A percentile compares a stretch with the other conserved stretches of the same genome.
These are phyloP conservation scores for Gossypium davidsonii DNA, from an alignment of 441 rosid species.

Conservation along the genomic window DNA sequence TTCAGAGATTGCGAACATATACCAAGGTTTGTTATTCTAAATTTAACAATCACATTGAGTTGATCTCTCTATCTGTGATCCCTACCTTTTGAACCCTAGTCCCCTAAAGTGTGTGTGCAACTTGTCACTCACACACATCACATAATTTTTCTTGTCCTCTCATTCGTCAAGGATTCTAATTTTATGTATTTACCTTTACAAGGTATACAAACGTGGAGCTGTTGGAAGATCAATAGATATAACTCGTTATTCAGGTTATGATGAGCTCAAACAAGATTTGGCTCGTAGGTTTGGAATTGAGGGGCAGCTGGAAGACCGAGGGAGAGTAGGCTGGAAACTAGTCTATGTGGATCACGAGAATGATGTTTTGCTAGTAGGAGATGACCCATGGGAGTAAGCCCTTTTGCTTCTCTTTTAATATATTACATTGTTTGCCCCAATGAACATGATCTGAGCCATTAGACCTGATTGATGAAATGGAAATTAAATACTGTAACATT, in stretches of 20 bases:
- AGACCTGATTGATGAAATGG: background rate
- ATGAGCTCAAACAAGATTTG: slow-evolving; percentile 64
- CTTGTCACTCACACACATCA: background rate
- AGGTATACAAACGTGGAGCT: slow-evolving; percentile 80
- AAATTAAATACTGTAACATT: background rate
- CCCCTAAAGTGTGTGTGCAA: background rate
- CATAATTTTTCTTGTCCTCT: background rate
- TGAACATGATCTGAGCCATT: background rate
- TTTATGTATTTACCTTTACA: slow-evolving; percentile 13
- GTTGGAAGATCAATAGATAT: slow-evolving; percentile 76
- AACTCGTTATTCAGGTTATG: slow-evolving; percentile 60
- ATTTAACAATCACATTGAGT: background rate
- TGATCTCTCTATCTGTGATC: background rate
- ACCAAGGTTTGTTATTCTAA: slow-evolving; percentile 45
- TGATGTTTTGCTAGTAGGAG: slow-evolving; percentile 51
- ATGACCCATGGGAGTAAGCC: slow-evolving; percentile 55
- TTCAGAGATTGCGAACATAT: slow-evolving; percentile 58
- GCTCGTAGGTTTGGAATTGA: slow-evolving; percentile 76
- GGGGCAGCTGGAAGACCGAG: slow-evolving; percentile 68
- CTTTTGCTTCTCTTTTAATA: slow-evolving; percentile 2
- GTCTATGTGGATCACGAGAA: slow-evolving; percentile 48
- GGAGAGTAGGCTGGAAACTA: slow-evolving; percentile 41
- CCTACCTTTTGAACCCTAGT: background rate
- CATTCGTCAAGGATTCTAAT: slow-evolving; percentile 8
- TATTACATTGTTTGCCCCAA: background rate